Evolutionary conservation across 2,329 filamentous ascomycete species (phyloP).

Genomic region (Diplodia sapinea): DNA sequence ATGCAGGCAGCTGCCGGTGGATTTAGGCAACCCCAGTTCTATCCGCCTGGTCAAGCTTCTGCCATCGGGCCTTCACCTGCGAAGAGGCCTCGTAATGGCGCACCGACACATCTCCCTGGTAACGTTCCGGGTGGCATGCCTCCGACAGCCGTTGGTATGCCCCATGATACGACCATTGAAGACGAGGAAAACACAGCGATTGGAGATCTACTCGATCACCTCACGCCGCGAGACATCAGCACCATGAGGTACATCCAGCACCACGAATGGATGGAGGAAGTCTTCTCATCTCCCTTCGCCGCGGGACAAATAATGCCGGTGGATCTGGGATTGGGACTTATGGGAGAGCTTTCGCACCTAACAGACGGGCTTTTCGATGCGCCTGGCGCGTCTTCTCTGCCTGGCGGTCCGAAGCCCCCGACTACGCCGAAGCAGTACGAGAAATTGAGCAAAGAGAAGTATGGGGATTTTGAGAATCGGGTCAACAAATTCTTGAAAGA

Average conservation of each 20-base stretch:
- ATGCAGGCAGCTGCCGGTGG: conserved; percentile 40
- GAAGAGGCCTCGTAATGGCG: conserved; percentile 52
- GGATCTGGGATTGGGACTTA: conserved; percentile 80
- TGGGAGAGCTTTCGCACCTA: conserved; percentile 77
- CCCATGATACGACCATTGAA: conserved; percentile 64
- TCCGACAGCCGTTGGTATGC: conserved; percentile 36
- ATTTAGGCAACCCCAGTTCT: conserved; percentile 40
- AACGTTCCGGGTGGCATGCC: conserved; percentile 47
- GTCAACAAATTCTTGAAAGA: conserved; percentile 74
- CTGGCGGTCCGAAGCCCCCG: conserved; percentile 39
- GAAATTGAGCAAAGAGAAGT: conserved; percentile 74
- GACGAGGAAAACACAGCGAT: conserved; percentile 89
- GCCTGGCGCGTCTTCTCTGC: conserved; percentile 40
- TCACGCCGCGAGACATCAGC: conserved; percentile 89
- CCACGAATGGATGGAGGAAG: conserved; percentile 99
- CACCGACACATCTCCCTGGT: conserved; percentile 51
- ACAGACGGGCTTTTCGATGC: conserved; percentile 85
- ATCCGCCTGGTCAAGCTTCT: conserved; percentile 38
- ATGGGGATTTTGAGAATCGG: conserved; percentile 82
- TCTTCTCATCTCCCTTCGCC: conserved; percentile 87
- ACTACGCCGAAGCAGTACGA: conserved; percentile 54
- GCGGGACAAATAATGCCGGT: conserved; percentile 84
- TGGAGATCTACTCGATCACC: conserved; percentile 86
- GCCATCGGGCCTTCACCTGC: conserved; percentile 51
- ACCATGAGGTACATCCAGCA: conserved; percentile 88